phyloP scores from a whole-genome alignment of 164 flowering plant genomes.

The Platanus orientalis region DNA sequence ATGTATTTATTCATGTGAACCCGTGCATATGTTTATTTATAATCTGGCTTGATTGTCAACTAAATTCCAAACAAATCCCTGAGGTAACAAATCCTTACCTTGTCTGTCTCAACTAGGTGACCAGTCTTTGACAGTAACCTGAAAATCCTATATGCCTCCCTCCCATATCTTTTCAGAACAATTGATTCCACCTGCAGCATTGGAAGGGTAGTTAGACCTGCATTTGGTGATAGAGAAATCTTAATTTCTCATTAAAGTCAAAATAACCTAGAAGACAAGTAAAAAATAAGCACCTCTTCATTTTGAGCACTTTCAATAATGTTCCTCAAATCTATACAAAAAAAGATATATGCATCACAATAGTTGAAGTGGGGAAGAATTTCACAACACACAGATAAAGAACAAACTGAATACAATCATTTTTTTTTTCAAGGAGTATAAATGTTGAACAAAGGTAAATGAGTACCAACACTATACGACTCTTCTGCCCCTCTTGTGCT shows the following conservation, averaged over 20 bases:
- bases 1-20: too few species aligned
- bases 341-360: slow-evolving; percentile 1
- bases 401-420: neutral
- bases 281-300: slow-evolving; percentile 54
- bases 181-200: slow-evolving; percentile 66
- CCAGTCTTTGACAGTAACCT: slow-evolving; percentile 46
- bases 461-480: slow-evolving; percentile 53
- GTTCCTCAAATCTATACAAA: slow-evolving; percentile 50
- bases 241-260: neutral
- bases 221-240: neutral
- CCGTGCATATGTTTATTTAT: neutral
- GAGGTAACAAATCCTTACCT: slow-evolving; percentile 36
- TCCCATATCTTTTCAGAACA: slow-evolving; percentile 68
- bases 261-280: neutral
- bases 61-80: neutral
- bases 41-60: neutral
- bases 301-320: slow-evolving; percentile 60
- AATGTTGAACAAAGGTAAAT: neutral
- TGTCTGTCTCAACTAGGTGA: slow-evolving; percentile 50
- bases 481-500: slow-evolving; percentile 37
- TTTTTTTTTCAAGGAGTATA: neutral
- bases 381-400: neutral
- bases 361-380: neutral
- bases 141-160: slow-evolving; percentile 66
- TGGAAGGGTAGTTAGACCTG: neutral